phyloP scores from a whole-genome alignment of 306 rosid genomes.

The Citrullus amarus region DNA sequence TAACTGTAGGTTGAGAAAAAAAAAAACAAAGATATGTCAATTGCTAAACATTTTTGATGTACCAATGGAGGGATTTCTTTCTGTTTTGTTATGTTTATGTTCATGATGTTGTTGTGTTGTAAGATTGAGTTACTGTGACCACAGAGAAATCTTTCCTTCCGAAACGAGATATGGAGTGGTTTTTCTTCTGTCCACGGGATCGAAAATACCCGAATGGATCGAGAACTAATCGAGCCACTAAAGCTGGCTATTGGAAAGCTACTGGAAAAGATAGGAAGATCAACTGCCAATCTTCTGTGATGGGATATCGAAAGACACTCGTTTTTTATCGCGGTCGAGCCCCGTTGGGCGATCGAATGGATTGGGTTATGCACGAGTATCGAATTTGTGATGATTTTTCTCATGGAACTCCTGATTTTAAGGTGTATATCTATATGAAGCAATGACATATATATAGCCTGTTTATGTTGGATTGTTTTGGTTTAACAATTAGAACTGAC shows the following conservation, averaged over 20 bases:
- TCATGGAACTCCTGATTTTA: slow-evolving; percentile 40
- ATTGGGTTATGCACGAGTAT: slow-evolving; percentile 92
- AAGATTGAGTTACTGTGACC: slow-evolving; percentile 6
- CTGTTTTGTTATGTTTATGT: neutral
- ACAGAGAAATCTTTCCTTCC: slow-evolving; percentile 90
- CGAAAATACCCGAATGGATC: slow-evolving; percentile 85
- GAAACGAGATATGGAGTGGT: slow-evolving; percentile 82
- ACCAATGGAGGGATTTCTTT: neutral
- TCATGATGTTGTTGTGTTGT: slow-evolving; percentile 5
- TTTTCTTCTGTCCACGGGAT: slow-evolving; percentile 88
- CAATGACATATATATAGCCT: neutral
- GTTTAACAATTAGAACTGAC: neutral
- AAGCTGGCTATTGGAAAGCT: slow-evolving; percentile 96
- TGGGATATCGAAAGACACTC: slow-evolving; percentile 73
- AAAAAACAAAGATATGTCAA: too few species aligned
- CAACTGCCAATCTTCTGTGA: slow-evolving; percentile 38
- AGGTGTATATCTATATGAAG: slow-evolving; percentile 24
- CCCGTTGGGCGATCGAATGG: slow-evolving; percentile 72
- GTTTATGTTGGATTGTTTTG: neutral
- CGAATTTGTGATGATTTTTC: slow-evolving; percentile 56
- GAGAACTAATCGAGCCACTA: slow-evolving; percentile 85
- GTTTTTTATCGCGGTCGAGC: slow-evolving; percentile 90
- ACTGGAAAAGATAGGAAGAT: slow-evolving; percentile 85
- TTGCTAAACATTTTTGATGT: neutral
- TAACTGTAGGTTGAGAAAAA: too few species aligned